These are phyloP conservation scores for Aleurites moluccanus DNA, from an alignment of 441 rosid genomes.

Conservation along the genomic window DNA sequence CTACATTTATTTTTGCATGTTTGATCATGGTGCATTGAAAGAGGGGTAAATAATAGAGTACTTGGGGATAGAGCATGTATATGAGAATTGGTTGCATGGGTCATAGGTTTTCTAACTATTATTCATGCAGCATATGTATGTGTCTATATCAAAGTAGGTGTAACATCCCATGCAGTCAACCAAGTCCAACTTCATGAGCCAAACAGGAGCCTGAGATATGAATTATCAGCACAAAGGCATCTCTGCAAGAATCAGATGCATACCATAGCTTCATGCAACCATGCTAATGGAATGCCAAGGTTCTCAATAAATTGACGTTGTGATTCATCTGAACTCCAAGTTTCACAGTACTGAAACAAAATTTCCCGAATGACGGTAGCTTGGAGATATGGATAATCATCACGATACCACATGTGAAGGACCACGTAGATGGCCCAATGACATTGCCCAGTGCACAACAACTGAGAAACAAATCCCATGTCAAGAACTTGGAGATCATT, in stretches of 20 bases:
- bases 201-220: conserved; percentile 15
- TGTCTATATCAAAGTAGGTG: conserved; percentile 6
- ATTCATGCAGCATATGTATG: background rate
- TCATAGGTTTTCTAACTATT: background rate
- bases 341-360: conserved; percentile 88
- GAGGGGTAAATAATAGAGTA: background rate
- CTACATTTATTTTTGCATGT: background rate
- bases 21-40: background rate
- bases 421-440: conserved; percentile 98
- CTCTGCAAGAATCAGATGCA: conserved; percentile 20
- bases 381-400: conserved; percentile 81
- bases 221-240: conserved; percentile 11
- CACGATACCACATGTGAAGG: conserved; percentile 73
- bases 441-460: conserved; percentile 70
- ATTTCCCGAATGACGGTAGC: conserved; percentile 76
- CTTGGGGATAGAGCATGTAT: background rate
- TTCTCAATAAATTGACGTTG: conserved; percentile 74
- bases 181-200: conserved; percentile 5
- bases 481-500: conserved; percentile 91
- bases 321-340: conserved; percentile 77
- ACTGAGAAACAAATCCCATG: conserved; percentile 91
- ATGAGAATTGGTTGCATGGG: background rate
- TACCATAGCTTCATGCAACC: conserved; percentile 99
- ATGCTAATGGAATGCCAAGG: conserved; percentile 71
- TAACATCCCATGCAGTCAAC: conserved; percentile 9